Evolutionary conservation across 1,284 basidiomycete species (phyloP).

Genomic region (Trichosporon ovoides): DNA sequence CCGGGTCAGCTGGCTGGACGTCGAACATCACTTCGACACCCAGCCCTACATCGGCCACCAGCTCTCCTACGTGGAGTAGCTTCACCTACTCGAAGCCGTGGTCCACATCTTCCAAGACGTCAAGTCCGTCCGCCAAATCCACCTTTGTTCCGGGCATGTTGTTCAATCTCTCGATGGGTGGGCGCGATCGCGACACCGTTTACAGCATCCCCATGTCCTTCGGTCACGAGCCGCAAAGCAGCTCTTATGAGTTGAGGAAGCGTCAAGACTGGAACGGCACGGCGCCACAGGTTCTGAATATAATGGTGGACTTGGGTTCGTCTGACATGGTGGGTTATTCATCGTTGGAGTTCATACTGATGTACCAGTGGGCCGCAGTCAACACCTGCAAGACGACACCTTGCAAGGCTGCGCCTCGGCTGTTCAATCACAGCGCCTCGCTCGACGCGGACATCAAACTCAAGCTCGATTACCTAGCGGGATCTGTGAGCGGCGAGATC

Average conservation of each 20-base stretch:
- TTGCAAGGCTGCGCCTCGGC: conserved; percentile 29
- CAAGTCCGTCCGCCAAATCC: conserved; percentile 16
- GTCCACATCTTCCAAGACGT: conserved; percentile 16
- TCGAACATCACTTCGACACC: background rate
- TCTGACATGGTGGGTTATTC: conserved; percentile 43
- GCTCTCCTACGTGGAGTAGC: background rate
- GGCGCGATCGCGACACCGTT: conserved; percentile 35
- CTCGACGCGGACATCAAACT: conserved; percentile 32
- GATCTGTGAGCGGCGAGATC: conserved; percentile 39
- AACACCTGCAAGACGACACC: conserved; percentile 32
- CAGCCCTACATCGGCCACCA: background rate
- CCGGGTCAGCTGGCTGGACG: background rate
- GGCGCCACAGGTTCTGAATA: conserved; percentile 32
- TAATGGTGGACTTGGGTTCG: conserved; percentile 47
- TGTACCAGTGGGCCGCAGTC: conserved; percentile 44
- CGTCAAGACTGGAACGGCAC: conserved; percentile 23
- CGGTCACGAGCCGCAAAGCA: conserved; percentile 29
- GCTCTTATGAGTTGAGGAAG: background rate
- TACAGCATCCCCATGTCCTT: conserved; percentile 37
- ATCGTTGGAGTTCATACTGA: conserved; percentile 3
- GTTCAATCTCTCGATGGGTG: conserved; percentile 33
- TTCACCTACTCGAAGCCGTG: conserved; percentile 13
- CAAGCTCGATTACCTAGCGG: conserved; percentile 35
- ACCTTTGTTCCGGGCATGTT: conserved; percentile 38
- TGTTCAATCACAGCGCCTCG: conserved; percentile 35